phyloP scores from a whole-genome alignment of 768 basidiomycete genomes.

The Agaricus blazei region DNA sequence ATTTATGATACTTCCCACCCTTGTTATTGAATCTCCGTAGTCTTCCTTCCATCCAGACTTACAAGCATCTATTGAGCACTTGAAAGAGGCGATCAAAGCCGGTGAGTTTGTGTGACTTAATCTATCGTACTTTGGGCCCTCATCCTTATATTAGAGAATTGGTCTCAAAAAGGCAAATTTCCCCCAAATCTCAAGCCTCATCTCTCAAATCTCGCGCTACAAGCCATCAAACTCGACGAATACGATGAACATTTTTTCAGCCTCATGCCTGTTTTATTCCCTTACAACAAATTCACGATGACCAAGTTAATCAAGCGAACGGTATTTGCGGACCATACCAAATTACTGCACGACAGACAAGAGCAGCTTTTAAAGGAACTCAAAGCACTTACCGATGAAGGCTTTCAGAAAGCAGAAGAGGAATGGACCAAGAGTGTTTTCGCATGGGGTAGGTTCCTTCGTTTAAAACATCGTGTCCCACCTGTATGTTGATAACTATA shows the following conservation, averaged over 20 bases:
- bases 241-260: conserved; percentile 93
- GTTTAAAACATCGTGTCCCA: conserved; percentile 32
- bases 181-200: conserved; percentile 73
- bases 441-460: conserved; percentile 47
- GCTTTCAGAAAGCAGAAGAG: conserved; percentile 64
- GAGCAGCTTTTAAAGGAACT: conserved; percentile 65
- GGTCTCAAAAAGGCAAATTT: conserved; percentile 85
- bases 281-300: conserved; percentile 96
- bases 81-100: conserved; percentile 53
- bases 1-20: not conserved
- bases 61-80: conserved; percentile 51
- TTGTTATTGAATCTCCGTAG: conserved; percentile 22
- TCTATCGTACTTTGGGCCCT: too few relatives aligned
- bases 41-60: conserved; percentile 69
- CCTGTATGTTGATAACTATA: not conserved
- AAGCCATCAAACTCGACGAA: conserved; percentile 79
- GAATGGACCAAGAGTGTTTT: conserved; percentile 70
- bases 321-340: conserved; percentile 68
- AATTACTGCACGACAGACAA: conserved; percentile 61
- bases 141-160: conserved; percentile 47
- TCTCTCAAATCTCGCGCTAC: conserved; percentile 62
- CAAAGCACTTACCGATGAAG: conserved; percentile 51
- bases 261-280: conserved; percentile 81
- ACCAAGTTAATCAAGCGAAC: conserved; percentile 91
- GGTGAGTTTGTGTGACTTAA: conserved; percentile 27